Conservation (phyloP, 495 filamentous ascomycete genomes). For the Pyronema domesticum region DNA sequence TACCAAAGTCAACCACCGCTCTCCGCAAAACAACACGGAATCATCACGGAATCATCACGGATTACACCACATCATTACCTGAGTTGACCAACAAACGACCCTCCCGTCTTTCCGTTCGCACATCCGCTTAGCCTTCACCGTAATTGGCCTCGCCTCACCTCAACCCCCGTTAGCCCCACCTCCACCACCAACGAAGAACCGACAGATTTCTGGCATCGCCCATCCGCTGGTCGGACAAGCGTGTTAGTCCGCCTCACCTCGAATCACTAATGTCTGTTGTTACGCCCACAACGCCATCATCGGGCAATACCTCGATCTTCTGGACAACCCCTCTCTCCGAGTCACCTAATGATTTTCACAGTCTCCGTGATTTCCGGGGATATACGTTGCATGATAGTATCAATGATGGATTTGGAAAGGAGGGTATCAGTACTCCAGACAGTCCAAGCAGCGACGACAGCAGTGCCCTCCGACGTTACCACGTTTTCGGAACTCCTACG, state of each 20-base stretch:
- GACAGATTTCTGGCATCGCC: background rate
- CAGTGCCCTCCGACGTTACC: background rate
- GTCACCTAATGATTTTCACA: background rate
- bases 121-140: background rate
- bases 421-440: too few species aligned
- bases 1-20: too few species aligned
- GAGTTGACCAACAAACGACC: too few species aligned
- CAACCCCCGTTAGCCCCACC: too few species aligned
- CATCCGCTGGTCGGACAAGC: conserved; percentile 1
- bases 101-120: too few species aligned
- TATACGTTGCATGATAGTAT: background rate
- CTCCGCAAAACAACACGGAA: too few species aligned
- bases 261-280: background rate
- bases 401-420: background rate
- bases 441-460: background rate
- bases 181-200: too few species aligned
- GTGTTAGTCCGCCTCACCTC: background rate
- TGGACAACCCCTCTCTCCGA: background rate
- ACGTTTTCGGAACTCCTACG: conserved; percentile 1
- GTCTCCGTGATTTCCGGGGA: background rate
- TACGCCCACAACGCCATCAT: background rate
- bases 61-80: too few species aligned
- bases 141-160: too few species aligned
- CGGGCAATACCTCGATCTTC: background rate
- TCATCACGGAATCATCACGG: too few species aligned